A percentile compares a stretch with the other conserved stretches of the same genome.
phyloP scores from a whole-genome alignment of 2,329 filamentous ascomycete genomes.

The Rugonectria rugulosa region DNA sequence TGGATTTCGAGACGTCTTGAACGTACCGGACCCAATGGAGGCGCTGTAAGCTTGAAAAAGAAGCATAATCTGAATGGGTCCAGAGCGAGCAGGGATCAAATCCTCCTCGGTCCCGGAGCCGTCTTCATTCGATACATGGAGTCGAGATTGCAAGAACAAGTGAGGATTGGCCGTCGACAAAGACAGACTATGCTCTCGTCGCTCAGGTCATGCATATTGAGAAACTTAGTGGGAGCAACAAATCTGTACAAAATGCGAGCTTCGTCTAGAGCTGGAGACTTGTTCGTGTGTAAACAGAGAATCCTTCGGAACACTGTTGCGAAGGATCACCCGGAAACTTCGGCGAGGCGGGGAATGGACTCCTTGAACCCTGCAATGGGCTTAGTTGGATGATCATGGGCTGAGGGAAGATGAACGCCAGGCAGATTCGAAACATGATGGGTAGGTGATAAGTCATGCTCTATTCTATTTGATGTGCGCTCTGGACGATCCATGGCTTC shows the following conservation, averaged over 20 bases:
- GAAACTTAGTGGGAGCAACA: too few relatives aligned
- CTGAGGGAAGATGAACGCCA: slow-evolving; percentile 5
- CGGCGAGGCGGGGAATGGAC: not conserved
- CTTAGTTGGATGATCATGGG: slow-evolving; percentile 7
- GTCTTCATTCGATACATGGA: too few relatives aligned
- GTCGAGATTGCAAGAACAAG: not conserved
- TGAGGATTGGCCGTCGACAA: too few relatives aligned
- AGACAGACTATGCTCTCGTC: too few relatives aligned
- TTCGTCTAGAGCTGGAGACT: too few relatives aligned
- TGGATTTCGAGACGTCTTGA: too few relatives aligned
- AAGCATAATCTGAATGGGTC: slow-evolving; percentile 5
- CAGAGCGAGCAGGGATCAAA: not conserved
- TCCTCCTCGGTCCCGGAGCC: not conserved
- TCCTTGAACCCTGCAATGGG: slow-evolving; percentile 9
- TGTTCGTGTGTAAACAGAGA: not conserved
- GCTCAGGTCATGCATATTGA: too few relatives aligned
- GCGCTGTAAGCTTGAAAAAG: slow-evolving; percentile 18
- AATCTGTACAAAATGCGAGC: too few relatives aligned
- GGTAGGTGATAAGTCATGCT: not conserved
- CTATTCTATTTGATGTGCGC: slow-evolving; percentile 12
- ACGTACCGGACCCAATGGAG: too few relatives aligned
- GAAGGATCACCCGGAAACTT: too few relatives aligned
- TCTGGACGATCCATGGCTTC: not conserved
- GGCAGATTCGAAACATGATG: slow-evolving; percentile 11
- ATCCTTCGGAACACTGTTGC: too few relatives aligned